phyloP scores from a whole-genome alignment of 495 filamentous ascomycete genomes.

The Oidiodendron maius region DNA sequence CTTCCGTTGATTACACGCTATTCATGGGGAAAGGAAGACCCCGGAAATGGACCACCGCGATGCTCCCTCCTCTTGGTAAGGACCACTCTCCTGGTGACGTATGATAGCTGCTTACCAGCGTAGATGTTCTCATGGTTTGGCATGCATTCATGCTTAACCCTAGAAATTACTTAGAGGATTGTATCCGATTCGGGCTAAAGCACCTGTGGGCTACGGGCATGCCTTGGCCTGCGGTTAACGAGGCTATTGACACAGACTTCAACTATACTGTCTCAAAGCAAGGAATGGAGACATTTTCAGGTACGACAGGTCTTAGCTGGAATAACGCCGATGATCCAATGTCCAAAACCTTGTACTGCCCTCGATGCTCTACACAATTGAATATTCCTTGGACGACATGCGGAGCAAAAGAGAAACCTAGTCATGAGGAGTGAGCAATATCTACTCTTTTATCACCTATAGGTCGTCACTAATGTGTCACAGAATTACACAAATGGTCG shows the following conservation, averaged over 20 bases:
- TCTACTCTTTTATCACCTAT: neutral
- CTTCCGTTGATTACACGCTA: neutral
- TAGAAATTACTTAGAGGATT: constrained; percentile 71
- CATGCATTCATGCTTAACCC: constrained; percentile 85
- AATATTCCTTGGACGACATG: constrained; percentile 58
- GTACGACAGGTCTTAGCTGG: constrained; percentile 49
- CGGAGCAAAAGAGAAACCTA: constrained; percentile 25
- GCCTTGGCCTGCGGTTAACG: constrained; percentile 62
- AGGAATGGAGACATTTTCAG: constrained; percentile 42
- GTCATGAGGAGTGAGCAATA: constrained; percentile 12
- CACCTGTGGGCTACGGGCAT: constrained; percentile 60
- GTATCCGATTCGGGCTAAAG: constrained; percentile 54
- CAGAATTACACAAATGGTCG: constrained; percentile 19
- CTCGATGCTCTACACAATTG: constrained; percentile 39
- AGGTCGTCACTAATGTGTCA: neutral
- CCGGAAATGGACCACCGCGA: constrained; percentile 17
- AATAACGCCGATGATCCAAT: constrained; percentile 47
- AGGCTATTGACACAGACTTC: constrained; percentile 61
- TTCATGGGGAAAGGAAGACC: constrained; percentile 12
- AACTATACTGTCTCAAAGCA: constrained; percentile 48
- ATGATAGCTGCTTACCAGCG: neutral
- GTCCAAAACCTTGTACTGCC: constrained; percentile 49
- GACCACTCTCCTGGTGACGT: neutral
- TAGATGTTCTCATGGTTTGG: constrained; percentile 88
- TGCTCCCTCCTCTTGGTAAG: constrained; percentile 27